Evolutionary conservation across 2,329 filamentous ascomycete species (phyloP).

Genomic region (Dendrostoma leiphaemia): DNA sequence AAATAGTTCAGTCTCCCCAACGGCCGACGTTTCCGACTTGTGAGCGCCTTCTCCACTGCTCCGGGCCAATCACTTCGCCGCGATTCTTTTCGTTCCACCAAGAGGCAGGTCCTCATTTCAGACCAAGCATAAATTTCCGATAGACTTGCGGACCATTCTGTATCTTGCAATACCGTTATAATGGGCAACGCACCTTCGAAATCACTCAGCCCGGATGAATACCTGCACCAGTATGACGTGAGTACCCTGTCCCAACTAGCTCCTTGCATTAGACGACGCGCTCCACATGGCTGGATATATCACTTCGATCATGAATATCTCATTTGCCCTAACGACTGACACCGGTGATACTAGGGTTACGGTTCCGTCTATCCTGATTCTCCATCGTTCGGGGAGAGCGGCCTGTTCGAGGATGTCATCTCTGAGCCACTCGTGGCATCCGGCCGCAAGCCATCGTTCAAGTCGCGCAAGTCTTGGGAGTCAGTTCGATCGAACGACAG

Average conservation of each 20-base stretch:
- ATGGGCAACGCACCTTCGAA: conserved; percentile 1
- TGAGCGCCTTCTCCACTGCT: background rate
- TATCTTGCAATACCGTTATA: background rate
- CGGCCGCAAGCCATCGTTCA: background rate
- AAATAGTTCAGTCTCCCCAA: background rate
- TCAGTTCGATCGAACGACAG: background rate
- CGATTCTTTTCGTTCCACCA: background rate
- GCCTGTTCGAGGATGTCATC: background rate
- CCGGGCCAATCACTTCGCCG: background rate
- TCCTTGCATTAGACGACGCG: no score
- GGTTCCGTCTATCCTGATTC: background rate
- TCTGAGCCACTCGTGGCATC: background rate
- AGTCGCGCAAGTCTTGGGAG: background rate
- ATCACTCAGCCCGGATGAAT: background rate
- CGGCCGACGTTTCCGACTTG: background rate
- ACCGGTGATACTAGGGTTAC: background rate
- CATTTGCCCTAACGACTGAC: no score
- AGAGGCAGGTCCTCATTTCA: background rate
- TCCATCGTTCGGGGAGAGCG: background rate
- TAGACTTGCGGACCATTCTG: background rate
- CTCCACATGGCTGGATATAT: background rate
- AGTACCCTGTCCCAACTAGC: background rate
- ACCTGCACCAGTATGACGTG: no score
- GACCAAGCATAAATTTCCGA: background rate
- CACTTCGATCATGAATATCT: no score